Percentiles rank a stretch among this genome's conserved stretches.
Evolutionary conservation across 495 filamentous ascomycete genomes (phyloP).

Genomic region (Chaetomium cochliodes): DNA sequence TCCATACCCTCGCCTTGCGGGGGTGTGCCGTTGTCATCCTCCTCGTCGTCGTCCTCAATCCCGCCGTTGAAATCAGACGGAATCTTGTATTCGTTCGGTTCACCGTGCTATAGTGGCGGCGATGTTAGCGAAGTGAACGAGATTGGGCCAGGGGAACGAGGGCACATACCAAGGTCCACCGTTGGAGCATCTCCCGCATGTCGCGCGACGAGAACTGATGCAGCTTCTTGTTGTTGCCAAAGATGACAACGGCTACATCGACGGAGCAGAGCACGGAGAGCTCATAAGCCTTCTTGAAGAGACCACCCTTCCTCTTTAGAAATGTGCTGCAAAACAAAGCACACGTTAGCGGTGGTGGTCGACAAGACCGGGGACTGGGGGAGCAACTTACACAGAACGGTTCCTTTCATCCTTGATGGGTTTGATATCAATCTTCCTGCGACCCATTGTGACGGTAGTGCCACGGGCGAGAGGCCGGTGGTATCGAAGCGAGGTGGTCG

Average conservation of each 20-base stretch:
- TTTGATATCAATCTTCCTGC: constrained; percentile 95
- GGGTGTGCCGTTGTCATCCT: constrained; percentile 77
- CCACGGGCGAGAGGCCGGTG: constrained; percentile 1
- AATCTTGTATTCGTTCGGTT: constrained; percentile 93
- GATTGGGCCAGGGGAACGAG: not conserved
- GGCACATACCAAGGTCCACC: constrained; percentile 82
- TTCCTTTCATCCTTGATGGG: constrained; percentile 99
- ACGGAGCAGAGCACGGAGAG: constrained; percentile 96
- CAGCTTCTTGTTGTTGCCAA: constrained; percentile 95
- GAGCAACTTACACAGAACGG: constrained; percentile 84
- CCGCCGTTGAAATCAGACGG: constrained; percentile 88
- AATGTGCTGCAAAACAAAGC: constrained; percentile 75
- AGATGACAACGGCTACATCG: constrained; percentile 97
- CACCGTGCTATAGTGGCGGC: constrained; percentile 66
- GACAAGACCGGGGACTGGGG: constrained; percentile 4
- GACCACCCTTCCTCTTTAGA: constrained; percentile 94
- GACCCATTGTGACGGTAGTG: constrained; percentile 52
- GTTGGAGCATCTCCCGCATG: constrained; percentile 81
- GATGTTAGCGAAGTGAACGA: constrained; percentile 30
- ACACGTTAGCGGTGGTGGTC: constrained; percentile 36
- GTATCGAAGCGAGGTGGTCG: not conserved
- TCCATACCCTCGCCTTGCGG: constrained; percentile 56
- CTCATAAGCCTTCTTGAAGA: constrained; percentile 99
- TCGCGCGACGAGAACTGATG: constrained; percentile 95
- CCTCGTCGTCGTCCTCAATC: constrained; percentile 80